Conservation (phyloP, 495 filamentous ascomycete species). For the Neurospora sublineolata region DNA sequence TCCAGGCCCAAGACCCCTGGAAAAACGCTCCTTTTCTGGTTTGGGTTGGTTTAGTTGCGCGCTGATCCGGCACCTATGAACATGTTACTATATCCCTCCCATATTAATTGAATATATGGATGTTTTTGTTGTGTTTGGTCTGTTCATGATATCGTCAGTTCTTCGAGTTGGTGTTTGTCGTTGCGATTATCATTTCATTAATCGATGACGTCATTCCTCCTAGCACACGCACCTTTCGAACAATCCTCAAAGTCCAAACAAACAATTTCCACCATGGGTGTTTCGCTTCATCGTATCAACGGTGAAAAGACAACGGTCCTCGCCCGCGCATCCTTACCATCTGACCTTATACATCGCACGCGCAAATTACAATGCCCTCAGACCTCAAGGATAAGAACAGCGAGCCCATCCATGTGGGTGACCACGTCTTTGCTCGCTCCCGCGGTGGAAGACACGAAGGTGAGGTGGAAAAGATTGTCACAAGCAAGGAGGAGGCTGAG, state of each 20-base stretch:
- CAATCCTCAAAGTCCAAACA: background rate
- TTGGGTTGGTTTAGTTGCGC: background rate
- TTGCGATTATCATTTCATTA: background rate
- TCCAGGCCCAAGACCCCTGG: background rate
- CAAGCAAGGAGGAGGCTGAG: slow-evolving; percentile 22
- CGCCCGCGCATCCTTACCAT: background rate
- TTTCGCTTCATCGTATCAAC: background rate
- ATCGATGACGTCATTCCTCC: background rate
- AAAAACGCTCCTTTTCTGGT: background rate
- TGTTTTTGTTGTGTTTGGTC: background rate
- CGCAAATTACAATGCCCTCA: slow-evolving; percentile 9
- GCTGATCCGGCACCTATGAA: background rate
- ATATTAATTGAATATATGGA: background rate
- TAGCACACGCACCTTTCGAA: background rate
- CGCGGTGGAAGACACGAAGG: slow-evolving; percentile 26
- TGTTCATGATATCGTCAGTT: background rate
- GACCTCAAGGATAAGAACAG: slow-evolving; percentile 23
- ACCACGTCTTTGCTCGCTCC: slow-evolving; percentile 23
- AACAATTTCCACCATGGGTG: background rate
- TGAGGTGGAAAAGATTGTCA: slow-evolving; percentile 28
- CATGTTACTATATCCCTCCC: background rate
- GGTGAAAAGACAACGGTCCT: background rate
- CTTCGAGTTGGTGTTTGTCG: background rate
- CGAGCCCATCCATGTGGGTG: slow-evolving; percentile 26
- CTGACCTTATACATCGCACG: background rate